These are phyloP conservation scores for Mycena olivaceomarginata DNA, from an alignment of 768 basidiomycete species.

Conservation along the genomic window DNA sequence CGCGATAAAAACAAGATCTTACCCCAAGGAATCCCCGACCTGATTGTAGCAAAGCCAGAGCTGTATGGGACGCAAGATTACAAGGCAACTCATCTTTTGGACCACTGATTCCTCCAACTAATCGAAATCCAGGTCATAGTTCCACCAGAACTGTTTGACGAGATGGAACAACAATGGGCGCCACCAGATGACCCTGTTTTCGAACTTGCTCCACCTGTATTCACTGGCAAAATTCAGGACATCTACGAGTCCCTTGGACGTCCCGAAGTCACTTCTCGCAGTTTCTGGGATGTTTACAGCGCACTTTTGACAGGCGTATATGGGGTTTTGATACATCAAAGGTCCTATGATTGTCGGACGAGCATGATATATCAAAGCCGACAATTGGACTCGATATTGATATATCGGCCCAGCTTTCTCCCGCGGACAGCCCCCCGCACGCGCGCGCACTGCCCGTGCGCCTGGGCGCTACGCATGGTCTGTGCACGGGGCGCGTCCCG, in stretches of 20 bases:
- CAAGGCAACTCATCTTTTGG: slow-evolving; percentile 48
- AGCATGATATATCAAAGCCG: too few species aligned
- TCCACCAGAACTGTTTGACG: slow-evolving; percentile 37
- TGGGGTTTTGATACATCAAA: too few species aligned
- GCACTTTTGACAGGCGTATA: neutral
- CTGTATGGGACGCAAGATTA: slow-evolving; percentile 55
- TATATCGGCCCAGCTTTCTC: neutral
- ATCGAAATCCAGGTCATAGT: slow-evolving; percentile 44
- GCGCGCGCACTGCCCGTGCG: neutral
- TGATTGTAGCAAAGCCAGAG: slow-evolving; percentile 55
- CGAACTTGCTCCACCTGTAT: slow-evolving; percentile 52
- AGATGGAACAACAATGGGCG: slow-evolving; percentile 50
- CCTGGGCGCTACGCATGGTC: too few species aligned
- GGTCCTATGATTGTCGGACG: too few species aligned
- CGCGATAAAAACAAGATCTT: slow-evolving; percentile 58
- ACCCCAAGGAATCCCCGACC: slow-evolving; percentile 59
- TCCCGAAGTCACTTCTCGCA: slow-evolving; percentile 33
- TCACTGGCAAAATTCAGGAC: slow-evolving; percentile 34
- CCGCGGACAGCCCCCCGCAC: neutral
- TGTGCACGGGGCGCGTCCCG: neutral
- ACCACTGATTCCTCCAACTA: too few species aligned
- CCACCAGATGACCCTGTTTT: slow-evolving; percentile 52
- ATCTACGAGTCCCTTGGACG: slow-evolving; percentile 40
- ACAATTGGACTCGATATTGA: neutral
- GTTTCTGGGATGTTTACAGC: slow-evolving; percentile 41